Base-by-base conservation (phyloP, 1,284 basidiomycete genomes). In the Naganishia sp. region DNA sequence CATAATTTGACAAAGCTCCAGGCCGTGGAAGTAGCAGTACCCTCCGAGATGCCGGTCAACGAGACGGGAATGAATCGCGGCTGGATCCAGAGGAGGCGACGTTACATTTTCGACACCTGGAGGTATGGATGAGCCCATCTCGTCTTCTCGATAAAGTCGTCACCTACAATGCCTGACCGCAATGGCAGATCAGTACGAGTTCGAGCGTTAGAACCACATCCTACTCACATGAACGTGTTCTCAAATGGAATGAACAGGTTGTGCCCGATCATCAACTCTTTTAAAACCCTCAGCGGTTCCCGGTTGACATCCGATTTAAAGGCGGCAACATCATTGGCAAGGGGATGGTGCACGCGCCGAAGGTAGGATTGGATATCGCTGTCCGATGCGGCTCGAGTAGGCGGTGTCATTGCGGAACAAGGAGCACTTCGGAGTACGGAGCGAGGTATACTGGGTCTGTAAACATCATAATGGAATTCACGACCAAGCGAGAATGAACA, bases 191-290 rank as follows among this genome's bases (percentile, higher is more conserved):
- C 45, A 15, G 45, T 6, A 45, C 3, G 13, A 28, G 5, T 3
- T 28, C 2, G 28, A 31, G 13, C 13, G 28, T 31, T 31, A 3
- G 45, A 46, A 10, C 6, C 6, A n/a, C 18, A 3, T 13, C 15
- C 41, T 2, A 50, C 63, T 65, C 53, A 65, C 63, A 66, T 66
- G 51, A 66, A 66, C 31, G 65, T 66, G 32, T 66, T 66, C 23
- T 66, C 65, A 23, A 66, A 66, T 11, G 65, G 65, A 15, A 66
- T 55, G 25, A 42, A 47, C 13, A 58, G 9, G 13, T 61, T 49
- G 43, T 66, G 65, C 11, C 47, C 57, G n/a, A 52, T 39, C 41
- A 66, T 61, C 23, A 66, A 17, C 21, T 61, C 51, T n/a, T 31
- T 23, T 10, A 61, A 18, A 10, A 51, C 49, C 41, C 18, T 23